Base-by-base conservation (phyloP, 2,329 filamentous ascomycete genomes). In the Coniochaeta hoffmannii region DNA sequence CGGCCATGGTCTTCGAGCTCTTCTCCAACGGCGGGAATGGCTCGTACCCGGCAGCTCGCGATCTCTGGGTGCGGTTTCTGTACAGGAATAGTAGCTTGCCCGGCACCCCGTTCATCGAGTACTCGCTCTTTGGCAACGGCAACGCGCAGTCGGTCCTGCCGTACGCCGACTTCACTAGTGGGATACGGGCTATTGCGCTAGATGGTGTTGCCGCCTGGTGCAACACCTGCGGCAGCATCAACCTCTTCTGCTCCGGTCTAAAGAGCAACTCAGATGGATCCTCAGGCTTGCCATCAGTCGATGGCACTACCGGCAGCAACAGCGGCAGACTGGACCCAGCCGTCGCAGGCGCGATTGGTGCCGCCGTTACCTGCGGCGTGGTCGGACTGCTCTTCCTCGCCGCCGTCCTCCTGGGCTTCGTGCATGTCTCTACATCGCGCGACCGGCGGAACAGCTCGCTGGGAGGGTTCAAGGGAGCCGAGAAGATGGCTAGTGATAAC, bases 1-100 rank as follows among this genome's bases (percentile, higher is more conserved):
- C 85, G 1, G 80, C 82, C 38, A 86, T 96, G 78, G 75, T 81
- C 0, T 91, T 94, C 65, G 91, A 96, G 71, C 68, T 85, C 5
- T 76, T 76, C 58, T 74, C 72, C 17, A 67, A 75, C 32, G 67
- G 69, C 11, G 53, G 60, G 38, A 59, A 60, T 26, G 24, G 57
- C 57, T 56, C 64, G 2, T 69, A 66, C 53, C 73, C 74, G 0
- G 50, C 59, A 2, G 55, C 61, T 0, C 63, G 71, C 10, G 70
- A 78, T 19, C 68, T 84, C 15, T 73, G 68, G 56, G 75, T 85
- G 4, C 76, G 81, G n/a, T 82, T 85, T 64, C 65, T 78, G 3
- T 85, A 82, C 68, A 76, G 78, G 31, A 75, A 77, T 41, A 74
- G 75, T 55, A 74, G 76, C 7, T 69, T 73, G 17, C 56, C 62